Evolutionary conservation across 352 stramenopile species (phyloP).

Genomic region (Globisporangium acanthophoron): DNA sequence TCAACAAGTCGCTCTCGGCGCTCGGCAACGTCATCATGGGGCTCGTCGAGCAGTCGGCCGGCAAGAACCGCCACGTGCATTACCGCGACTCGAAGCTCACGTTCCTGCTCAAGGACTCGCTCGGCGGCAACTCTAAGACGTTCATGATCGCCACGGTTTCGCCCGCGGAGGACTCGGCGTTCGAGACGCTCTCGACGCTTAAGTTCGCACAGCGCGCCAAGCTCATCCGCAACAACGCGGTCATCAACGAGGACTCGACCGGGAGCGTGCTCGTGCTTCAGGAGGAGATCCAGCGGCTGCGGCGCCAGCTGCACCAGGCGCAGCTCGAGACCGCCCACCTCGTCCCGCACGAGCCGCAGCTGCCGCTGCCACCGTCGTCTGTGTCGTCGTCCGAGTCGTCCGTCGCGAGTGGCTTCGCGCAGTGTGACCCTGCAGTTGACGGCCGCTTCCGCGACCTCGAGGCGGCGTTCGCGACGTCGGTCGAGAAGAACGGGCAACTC

Average conservation of each 20-base stretch:
- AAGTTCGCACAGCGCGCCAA: constrained; percentile 85
- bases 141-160: constrained; percentile 85
- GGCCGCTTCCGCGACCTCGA: constrained; percentile 58
- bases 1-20: constrained; percentile 96
- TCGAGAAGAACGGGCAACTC: constrained; percentile 55
- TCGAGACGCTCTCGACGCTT: constrained; percentile 79
- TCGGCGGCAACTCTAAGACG: constrained; percentile 84
- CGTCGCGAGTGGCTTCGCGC: constrained; percentile 4
- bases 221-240: constrained; percentile 79
- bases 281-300: constrained; percentile 64
- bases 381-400: not conserved
- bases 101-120: constrained; percentile 79
- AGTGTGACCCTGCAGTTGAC: constrained; percentile 31
- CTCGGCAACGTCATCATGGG: constrained; percentile 94
- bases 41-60: constrained; percentile 71
- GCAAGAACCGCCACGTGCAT: constrained; percentile 78
- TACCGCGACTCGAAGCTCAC: constrained; percentile 86
- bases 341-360: constrained; percentile 5
- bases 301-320: constrained; percentile 50
- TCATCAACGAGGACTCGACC: constrained; percentile 79
- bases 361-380: not conserved
- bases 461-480: constrained; percentile 42
- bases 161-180: constrained; percentile 78
- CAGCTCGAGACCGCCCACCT: constrained; percentile 15
- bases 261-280: constrained; percentile 60